Percentiles rank a stretch among this genome's conserved stretches.
Evolutionary conservation across 2,329 filamentous ascomycete genomes (phyloP).

Genomic region (Dactylellina drechsleri): DNA sequence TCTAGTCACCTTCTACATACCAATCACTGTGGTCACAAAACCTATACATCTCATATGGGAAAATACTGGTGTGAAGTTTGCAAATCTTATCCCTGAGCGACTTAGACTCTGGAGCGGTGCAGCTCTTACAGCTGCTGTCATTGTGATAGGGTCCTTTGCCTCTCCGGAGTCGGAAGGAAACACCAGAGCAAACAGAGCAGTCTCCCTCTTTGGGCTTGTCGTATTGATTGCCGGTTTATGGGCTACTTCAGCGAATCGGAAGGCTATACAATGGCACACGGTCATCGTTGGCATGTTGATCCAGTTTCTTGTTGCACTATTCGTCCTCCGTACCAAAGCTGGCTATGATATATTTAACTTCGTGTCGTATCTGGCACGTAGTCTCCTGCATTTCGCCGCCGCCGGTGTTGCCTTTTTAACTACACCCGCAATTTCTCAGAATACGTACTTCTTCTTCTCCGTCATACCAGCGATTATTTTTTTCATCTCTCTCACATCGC

Average conservation of each 20-base stretch:
- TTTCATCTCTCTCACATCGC: conserved; percentile 91
- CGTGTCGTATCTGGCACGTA: conserved; percentile 77
- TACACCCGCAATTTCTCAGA: conserved; percentile 62
- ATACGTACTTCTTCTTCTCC: conserved; percentile 76
- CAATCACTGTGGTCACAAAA: conserved; percentile 72
- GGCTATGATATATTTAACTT: conserved; percentile 94
- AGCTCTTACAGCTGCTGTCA: conserved; percentile 72
- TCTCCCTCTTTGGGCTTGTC: conserved; percentile 80
- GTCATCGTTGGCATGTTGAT: conserved; percentile 88
- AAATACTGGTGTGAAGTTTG: conserved; percentile 70
- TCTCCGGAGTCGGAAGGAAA: conserved; percentile 78
- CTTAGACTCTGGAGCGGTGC: conserved; percentile 73
- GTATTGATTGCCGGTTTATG: conserved; percentile 77
- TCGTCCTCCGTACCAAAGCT: conserved; percentile 81
- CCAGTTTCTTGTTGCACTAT: conserved; percentile 88
- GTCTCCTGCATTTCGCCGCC: conserved; percentile 78
- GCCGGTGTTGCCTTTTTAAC: conserved; percentile 80
- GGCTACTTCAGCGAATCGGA: conserved; percentile 76
- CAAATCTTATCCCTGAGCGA: conserved; percentile 73
- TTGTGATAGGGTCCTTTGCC: conserved; percentile 81
- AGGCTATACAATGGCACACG: conserved; percentile 75
- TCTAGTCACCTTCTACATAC: conserved; percentile 77
- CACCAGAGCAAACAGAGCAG: conserved; percentile 79
- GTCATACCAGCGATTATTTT: conserved; percentile 95
- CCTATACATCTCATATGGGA: conserved; percentile 76